Evolutionary conservation across 495 filamentous ascomycete species (phyloP), one percentile per base, ranked within the genome.

Genomic region (Aspergillus cavernicola): DNA sequence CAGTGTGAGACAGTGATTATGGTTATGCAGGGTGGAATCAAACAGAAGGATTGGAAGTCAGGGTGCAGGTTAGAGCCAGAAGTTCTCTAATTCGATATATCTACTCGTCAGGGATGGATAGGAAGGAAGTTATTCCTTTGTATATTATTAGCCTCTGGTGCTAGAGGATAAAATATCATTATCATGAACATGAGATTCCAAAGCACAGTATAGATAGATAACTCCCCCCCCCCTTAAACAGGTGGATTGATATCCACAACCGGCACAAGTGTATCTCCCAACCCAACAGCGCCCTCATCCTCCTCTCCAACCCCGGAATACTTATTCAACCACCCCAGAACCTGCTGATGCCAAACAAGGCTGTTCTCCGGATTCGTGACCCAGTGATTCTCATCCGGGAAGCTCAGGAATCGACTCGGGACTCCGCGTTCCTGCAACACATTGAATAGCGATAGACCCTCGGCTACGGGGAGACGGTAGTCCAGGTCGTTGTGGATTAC

Each of bases 321-420:
- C 54, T 64, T 59, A 50, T 79, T 79, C 50, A 79, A 62, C 74
- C 74, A 79, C 15, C 74, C 74, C 31, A 75, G 64, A 7, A 77
- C 73, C 61, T 76, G 73, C 24, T 68, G 62, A 33, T 79, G 71
- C 75, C 75, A 79, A 11, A 76, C 71, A 15, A 75, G 57, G 19
- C 64, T 68, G 55, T 79, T 79, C 52, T 76, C 75, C 15, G 59
- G 60, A 9, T 66, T 62, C 10, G 61, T 35, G 4, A 77, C 71
- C 66, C 69, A 72, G 40, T 81, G 78, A n/a, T 71, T 66, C 60
- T 82, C 79, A 58, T 80, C 72, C 0, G 73, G 72, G 58, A 83
- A 83, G 50, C 72, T 76, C 40, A 84, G 53, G 53, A 80, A 71
- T 0, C 68, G 62, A 62, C 87, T 92, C 19, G 85, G 84, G 1